A percentile compares a stretch with the other conserved stretches of the same genome.
These are phyloP conservation scores for Quercus engelmannii DNA, from an alignment of 306 rosid species.

Conservation along the genomic window DNA sequence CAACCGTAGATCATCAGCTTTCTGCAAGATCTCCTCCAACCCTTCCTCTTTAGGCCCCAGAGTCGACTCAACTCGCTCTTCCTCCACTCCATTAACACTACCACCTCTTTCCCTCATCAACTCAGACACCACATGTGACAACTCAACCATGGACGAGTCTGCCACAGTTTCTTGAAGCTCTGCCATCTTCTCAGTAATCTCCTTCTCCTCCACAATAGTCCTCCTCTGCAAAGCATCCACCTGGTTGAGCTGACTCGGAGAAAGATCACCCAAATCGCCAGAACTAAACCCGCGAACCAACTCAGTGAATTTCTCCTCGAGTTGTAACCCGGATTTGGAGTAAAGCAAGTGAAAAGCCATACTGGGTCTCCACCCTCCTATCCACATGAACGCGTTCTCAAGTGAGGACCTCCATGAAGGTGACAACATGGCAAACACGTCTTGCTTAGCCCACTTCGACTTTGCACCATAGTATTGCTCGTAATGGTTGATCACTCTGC, in stretches of 20 bases:
- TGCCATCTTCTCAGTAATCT: constrained; percentile 49
- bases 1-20: constrained; percentile 53
- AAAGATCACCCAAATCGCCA: constrained; percentile 45
- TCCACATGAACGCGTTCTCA: constrained; percentile 65
- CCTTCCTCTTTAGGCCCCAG: constrained; percentile 33
- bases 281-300: constrained; percentile 24
- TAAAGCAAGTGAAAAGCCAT: constrained; percentile 61
- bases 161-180: constrained; percentile 50
- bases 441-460: constrained; percentile 1
- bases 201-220: constrained; percentile 46
- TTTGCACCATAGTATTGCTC: too few relatives aligned
- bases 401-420: constrained; percentile 55
- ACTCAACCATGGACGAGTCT: constrained; percentile 43
- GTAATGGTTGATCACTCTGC: too few relatives aligned
- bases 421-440: constrained; percentile 39
- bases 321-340: constrained; percentile 57
- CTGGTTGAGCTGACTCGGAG: constrained; percentile 30
- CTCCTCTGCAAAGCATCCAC: constrained; percentile 43
- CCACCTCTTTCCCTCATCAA: constrained; percentile 4
- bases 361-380: constrained; percentile 79
- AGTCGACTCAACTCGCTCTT: constrained; percentile 26
- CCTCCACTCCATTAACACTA: neutral
- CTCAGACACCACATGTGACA: constrained; percentile 39
- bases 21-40: constrained; percentile 36
- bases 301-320: constrained; percentile 30